A percentile compares a stretch with the other conserved stretches of the same genome.
Conservation (phyloP, 495 filamentous ascomycete species). For the Parachaetomium inaequale region DNA sequence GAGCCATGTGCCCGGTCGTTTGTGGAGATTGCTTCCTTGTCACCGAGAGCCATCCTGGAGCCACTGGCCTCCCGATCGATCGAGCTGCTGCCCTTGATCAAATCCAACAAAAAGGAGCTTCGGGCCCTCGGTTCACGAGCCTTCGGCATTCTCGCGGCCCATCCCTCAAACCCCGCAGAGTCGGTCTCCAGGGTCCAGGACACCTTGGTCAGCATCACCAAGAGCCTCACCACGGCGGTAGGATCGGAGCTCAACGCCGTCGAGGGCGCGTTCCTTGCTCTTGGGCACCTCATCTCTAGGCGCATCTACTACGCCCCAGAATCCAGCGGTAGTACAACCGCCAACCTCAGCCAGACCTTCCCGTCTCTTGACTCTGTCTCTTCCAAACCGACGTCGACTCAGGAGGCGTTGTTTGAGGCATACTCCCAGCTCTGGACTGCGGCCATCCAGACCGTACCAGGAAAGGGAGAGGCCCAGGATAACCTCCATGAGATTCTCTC, state of each 20-base stretch:
- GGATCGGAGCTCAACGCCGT: conserved; percentile 38
- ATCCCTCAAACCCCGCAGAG: conserved; percentile 44
- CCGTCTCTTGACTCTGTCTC: conserved; percentile 25
- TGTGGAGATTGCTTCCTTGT: conserved; percentile 63
- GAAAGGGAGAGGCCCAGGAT: not conserved
- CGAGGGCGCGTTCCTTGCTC: conserved; percentile 36
- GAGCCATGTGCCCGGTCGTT: conserved; percentile 59
- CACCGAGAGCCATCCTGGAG: conserved; percentile 50
- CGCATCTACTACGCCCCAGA: conserved; percentile 26
- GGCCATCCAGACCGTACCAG: conserved; percentile 34
- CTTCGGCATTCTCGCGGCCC: conserved; percentile 75
- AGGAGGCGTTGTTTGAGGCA: conserved; percentile 55
- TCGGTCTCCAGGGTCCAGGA: conserved; percentile 14
- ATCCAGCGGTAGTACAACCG: not conserved
- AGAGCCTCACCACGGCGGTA: conserved; percentile 27
- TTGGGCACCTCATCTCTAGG: conserved; percentile 30
- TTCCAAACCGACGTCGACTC: conserved; percentile 23
- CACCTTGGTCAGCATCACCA: conserved; percentile 19
- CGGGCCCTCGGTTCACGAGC: conserved; percentile 62
- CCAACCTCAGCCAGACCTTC: conserved; percentile 18
- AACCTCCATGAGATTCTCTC: not conserved
- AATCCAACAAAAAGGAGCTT: conserved; percentile 64
- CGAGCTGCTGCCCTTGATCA: conserved; percentile 55
- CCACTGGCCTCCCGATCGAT: conserved; percentile 45
- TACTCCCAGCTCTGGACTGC: conserved; percentile 75